These are phyloP conservation scores for Cicer bijugum DNA, from an alignment of 306 rosid species.

Conservation along the genomic window DNA sequence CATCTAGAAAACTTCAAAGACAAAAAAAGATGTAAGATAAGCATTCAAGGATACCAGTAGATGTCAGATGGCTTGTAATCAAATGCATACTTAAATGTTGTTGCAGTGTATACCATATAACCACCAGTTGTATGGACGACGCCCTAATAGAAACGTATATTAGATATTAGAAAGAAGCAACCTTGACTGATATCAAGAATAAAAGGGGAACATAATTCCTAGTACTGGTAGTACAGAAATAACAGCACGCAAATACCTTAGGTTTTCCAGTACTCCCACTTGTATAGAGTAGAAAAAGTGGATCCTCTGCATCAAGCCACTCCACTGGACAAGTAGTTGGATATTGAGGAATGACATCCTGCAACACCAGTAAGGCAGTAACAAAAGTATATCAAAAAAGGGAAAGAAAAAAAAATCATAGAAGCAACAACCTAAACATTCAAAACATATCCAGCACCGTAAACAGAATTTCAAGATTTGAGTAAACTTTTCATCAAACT, in stretches of 20 bases:
- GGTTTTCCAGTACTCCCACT: slow-evolving; percentile 99
- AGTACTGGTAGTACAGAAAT: slow-evolving; percentile 2
- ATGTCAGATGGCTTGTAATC: slow-evolving; percentile 87
- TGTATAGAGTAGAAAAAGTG: slow-evolving; percentile 93
- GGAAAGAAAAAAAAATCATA: neutral
- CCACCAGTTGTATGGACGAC: slow-evolving; percentile 98
- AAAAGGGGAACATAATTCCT: slow-evolving; percentile 28
- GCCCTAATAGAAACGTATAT: slow-evolving; percentile 60
- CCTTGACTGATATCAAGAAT: slow-evolving; percentile 18
- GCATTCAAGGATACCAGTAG: slow-evolving; percentile 71
- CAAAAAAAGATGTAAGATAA: slow-evolving; percentile 29
- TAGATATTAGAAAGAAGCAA: slow-evolving; percentile 35
- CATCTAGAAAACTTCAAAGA: slow-evolving; percentile 35
- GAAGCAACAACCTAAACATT: slow-evolving; percentile 39
- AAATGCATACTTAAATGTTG: slow-evolving; percentile 96
- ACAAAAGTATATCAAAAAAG: slow-evolving; percentile 28
- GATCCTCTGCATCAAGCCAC: slow-evolving; percentile 98
- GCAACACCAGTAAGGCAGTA: slow-evolving; percentile 38
- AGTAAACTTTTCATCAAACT: slow-evolving; percentile 24
- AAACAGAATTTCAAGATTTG: slow-evolving; percentile 31
- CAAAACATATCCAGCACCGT: slow-evolving; percentile 23
- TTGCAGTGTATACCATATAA: slow-evolving; percentile 94
- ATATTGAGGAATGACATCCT: slow-evolving; percentile 80
- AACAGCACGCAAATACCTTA: slow-evolving; percentile 63
- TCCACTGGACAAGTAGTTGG: slow-evolving; percentile 88